Percentiles rank a stretch among this genome's conserved stretches.
phyloP scores from a whole-genome alignment of 139 green algal species.

The Astrephomene gubernaculifera region DNA sequence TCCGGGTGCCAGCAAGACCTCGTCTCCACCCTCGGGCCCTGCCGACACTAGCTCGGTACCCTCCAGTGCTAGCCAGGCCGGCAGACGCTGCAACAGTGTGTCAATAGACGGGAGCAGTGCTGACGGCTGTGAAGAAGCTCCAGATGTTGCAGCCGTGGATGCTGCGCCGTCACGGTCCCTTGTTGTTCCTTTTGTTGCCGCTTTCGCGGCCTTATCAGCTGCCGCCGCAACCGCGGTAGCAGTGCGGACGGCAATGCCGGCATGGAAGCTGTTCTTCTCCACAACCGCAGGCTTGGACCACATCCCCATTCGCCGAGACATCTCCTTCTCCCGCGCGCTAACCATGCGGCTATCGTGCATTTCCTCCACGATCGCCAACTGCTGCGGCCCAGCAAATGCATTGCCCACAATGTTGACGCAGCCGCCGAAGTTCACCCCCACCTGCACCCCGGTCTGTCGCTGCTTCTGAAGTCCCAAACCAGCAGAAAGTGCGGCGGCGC shows the following conservation, averaged over 20 bases:
- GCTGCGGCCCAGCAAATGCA: conserved; percentile 32
- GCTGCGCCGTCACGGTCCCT: neutral
- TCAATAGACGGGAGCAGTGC: conserved; percentile 16
- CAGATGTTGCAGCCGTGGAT: neutral
- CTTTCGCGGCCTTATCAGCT: too few relatives aligned
- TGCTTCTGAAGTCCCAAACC: neutral
- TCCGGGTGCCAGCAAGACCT: too few relatives aligned
- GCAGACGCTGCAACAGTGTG: conserved; percentile 9
- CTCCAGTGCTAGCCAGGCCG: neutral
- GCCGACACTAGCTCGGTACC: too few relatives aligned
- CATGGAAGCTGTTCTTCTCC: conserved; percentile 22
- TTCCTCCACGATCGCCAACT: conserved; percentile 18
- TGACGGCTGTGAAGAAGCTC: too few relatives aligned
- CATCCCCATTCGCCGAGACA: neutral
- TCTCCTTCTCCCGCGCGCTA: neutral
- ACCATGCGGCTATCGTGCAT: neutral
- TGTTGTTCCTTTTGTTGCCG: too few relatives aligned
- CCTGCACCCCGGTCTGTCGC: conserved; percentile 20
- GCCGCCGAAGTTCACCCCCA: conserved; percentile 45
- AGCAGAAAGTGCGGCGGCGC: too few relatives aligned
- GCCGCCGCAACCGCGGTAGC: too few relatives aligned
- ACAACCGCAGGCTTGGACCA: conserved; percentile 16
- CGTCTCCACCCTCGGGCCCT: too few relatives aligned
- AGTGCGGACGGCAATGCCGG: neutral
- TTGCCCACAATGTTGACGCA: conserved; percentile 25